Evolutionary conservation across 202 grass and related monocot genomes (phyloP).

Genomic region (Eragrostis tef): DNA sequence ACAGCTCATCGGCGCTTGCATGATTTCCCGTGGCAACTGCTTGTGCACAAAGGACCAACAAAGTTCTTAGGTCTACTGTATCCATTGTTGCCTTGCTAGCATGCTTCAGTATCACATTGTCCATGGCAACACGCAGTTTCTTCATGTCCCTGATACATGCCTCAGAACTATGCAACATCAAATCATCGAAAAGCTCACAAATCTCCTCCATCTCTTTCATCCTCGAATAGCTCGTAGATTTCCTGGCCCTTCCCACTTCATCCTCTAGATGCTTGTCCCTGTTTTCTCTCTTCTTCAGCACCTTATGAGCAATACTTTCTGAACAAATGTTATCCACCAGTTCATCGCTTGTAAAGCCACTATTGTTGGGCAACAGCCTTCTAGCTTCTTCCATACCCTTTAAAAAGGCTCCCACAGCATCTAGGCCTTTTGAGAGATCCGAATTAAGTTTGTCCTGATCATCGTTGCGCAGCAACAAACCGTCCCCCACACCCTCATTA

Average conservation of each 20-base stretch:
- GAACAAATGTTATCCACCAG: not conserved
- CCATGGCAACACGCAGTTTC: constrained; percentile 40
- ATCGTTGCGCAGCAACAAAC: constrained; percentile 7
- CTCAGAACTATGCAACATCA: constrained; percentile 36
- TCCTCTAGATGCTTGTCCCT: constrained; percentile 32
- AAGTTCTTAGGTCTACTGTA: constrained; percentile 48
- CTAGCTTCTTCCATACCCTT: constrained; percentile 38
- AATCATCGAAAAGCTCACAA: constrained; percentile 46
- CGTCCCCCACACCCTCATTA: not conserved
- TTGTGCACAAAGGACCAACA: constrained; percentile 56
- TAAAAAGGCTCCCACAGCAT: constrained; percentile 8
- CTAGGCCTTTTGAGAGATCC: not conserved
- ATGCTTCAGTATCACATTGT: not conserved
- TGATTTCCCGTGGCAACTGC: constrained; percentile 50
- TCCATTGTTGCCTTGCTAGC: constrained; percentile 1
- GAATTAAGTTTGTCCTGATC: constrained; percentile 4
- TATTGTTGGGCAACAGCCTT: constrained; percentile 42
- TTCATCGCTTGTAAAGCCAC: not conserved
- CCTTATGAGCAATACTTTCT: not conserved
- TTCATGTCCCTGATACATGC: constrained; percentile 31
- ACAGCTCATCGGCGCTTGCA: constrained; percentile 44
- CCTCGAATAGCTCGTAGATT: constrained; percentile 21
- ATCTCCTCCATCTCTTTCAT: constrained; percentile 47
- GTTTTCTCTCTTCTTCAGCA: constrained; percentile 38
- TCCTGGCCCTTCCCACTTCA: constrained; percentile 44